A percentile compares a stretch with the other conserved stretches of the same genome.
These are phyloP conservation scores for Talaromyces nanjingensis DNA, from an alignment of 495 filamentous ascomycete species.

Conservation along the genomic window DNA sequence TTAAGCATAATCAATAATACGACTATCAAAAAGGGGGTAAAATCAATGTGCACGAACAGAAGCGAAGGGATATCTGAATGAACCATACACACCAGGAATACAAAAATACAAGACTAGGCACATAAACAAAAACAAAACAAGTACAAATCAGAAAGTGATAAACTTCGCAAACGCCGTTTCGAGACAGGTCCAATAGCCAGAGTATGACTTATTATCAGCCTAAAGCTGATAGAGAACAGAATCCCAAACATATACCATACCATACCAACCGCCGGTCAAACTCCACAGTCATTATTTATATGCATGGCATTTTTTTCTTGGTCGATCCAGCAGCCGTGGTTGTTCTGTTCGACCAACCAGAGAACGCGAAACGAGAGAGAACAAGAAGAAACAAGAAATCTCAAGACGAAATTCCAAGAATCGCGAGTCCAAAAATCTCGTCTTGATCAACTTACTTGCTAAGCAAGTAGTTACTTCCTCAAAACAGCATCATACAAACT, in stretches of 20 bases:
- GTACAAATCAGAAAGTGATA: not conserved
- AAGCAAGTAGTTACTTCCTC: conserved; percentile 48
- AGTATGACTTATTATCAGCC: not conserved
- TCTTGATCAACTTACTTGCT: not conserved
- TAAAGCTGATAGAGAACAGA: not conserved
- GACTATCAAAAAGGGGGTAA: not conserved
- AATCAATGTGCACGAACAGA: conserved; percentile 1
- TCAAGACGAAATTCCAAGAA: not conserved
- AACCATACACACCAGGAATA: not conserved
- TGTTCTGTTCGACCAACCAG: not conserved
- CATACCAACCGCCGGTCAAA: not conserved
- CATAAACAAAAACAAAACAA: not conserved
- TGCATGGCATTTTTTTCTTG: not conserved
- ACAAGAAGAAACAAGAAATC: not conserved
- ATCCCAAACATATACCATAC: not conserved
- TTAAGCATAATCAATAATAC: not conserved
- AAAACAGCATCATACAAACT: conserved; percentile 80
- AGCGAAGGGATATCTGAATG: conserved; percentile 10
- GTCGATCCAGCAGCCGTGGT: not conserved
- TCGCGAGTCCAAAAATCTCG: not conserved
- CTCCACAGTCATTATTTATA: conserved; percentile 8
- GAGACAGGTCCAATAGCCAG: not conserved
- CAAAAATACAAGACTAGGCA: not conserved
- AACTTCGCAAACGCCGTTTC: conserved; percentile 6
- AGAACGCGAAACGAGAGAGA: not conserved